A percentile compares a stretch with the other conserved stretches of the same genome.
Conservation (phyloP, 148 eudicot genomes). For the Chenopodium suecicum region DNA sequence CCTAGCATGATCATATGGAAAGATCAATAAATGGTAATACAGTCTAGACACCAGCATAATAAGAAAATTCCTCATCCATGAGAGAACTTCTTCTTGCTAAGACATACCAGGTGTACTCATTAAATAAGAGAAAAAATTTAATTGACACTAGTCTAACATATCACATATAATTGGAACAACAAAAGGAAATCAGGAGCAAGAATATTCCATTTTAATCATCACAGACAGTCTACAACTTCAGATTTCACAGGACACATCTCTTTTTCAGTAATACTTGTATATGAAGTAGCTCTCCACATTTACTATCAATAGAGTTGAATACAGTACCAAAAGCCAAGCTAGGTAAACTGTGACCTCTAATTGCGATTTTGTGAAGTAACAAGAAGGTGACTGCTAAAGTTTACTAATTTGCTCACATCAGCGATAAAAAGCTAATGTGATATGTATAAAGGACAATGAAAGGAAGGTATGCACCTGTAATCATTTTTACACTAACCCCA, state of each 20-base stretch:
- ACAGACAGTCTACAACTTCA: not conserved
- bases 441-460: not conserved
- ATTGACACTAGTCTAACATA: not conserved
- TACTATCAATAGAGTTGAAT: not conserved
- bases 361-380: not conserved
- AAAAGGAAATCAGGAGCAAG: not conserved
- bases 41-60: not conserved
- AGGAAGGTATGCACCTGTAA: slow-evolving; percentile 40
- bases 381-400: not conserved
- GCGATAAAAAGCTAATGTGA: not conserved
- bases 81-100: not conserved
- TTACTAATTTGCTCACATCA: not conserved
- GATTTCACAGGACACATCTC: not conserved
- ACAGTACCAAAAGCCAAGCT: not conserved
- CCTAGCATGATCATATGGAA: slow-evolving; percentile 29
- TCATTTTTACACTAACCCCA: slow-evolving; percentile 62
- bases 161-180: not conserved
- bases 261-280: not conserved
- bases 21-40: slow-evolving; percentile 5
- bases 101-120: not conserved
- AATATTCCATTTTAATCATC: not conserved
- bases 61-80: not conserved
- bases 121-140: too few relatives aligned
- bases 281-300: not conserved
- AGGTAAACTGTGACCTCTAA: not conserved